phyloP scores from a whole-genome alignment of 345 rosid species.

The Lenwebbia sp. region DNA sequence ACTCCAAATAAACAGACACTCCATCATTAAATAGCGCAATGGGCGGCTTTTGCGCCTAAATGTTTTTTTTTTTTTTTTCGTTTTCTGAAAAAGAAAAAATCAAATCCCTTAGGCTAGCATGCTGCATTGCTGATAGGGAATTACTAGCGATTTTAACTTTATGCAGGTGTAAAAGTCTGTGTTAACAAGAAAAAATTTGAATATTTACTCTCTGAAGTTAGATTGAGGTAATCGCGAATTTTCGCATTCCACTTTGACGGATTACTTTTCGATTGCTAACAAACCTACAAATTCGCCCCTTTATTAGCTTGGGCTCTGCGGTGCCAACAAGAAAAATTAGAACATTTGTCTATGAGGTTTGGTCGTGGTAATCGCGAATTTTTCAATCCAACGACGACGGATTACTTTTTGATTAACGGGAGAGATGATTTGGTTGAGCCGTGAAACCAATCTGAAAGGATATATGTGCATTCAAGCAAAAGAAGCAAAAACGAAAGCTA shows the following conservation, averaged over 20 bases:
- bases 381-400: neutral
- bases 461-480: neutral
- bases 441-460: neutral
- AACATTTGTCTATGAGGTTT: neutral
- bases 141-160: neutral
- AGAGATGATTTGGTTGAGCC: neutral
- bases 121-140: fast-evolving
- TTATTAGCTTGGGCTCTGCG: neutral
- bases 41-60: neutral
- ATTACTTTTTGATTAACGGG: neutral
- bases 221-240: neutral
- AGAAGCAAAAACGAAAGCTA: neutral
- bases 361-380: neutral
- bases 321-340: neutral
- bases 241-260: neutral
- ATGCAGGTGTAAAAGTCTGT: neutral
- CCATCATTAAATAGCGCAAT: neutral
- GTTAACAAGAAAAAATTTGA: neutral
- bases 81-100: neutral
- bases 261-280: neutral
- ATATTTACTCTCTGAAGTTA: neutral
- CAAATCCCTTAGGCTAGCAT: neutral
- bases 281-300: neutral
- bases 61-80: neutral
- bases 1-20: neutral